phyloP scores from a whole-genome alignment of 2,329 filamentous ascomycete genomes.

The Fusarium paranaense region DNA sequence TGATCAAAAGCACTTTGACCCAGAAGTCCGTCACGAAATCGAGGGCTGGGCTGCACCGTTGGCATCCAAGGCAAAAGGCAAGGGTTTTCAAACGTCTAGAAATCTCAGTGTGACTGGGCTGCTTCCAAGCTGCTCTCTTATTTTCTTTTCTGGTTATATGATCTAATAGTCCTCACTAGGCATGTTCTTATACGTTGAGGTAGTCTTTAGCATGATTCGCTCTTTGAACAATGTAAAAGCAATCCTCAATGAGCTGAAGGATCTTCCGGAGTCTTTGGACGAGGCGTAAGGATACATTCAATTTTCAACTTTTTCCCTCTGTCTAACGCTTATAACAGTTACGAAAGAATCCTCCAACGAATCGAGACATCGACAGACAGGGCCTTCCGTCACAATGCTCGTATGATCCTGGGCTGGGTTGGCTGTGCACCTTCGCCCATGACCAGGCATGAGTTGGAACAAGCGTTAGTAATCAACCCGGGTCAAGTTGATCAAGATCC shows the following conservation, averaged over 20 bases:
- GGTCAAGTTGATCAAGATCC: not conserved
- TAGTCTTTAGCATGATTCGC: no score
- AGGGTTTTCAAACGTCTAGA: not conserved
- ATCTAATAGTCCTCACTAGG: no score
- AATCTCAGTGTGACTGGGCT: not conserved
- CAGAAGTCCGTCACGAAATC: no score
- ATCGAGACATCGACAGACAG: not conserved
- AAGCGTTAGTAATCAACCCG: not conserved
- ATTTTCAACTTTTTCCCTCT: rapidly evolving
- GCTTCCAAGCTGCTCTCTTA: not conserved
- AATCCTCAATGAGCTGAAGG: not conserved
- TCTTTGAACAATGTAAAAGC: no score
- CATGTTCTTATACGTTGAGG: no score
- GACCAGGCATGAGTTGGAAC: slow-evolving; percentile 11
- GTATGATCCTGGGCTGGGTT: slow-evolving; percentile 12
- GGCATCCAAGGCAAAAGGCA: no score
- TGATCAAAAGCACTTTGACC: no score
- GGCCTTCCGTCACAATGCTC: not conserved
- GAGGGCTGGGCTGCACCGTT: no score
- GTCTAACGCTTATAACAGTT: not conserved
- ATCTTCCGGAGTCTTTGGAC: not conserved
- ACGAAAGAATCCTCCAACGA: not conserved
- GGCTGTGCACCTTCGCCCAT: slow-evolving; percentile 7
- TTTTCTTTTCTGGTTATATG: not conserved
- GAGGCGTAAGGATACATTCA: not conserved